Percentiles rank a stretch among this genome's conserved stretches.
phyloP scores from a whole-genome alignment of 371 early-diverging fungal genomes.

The Mucor ambiguus region DNA sequence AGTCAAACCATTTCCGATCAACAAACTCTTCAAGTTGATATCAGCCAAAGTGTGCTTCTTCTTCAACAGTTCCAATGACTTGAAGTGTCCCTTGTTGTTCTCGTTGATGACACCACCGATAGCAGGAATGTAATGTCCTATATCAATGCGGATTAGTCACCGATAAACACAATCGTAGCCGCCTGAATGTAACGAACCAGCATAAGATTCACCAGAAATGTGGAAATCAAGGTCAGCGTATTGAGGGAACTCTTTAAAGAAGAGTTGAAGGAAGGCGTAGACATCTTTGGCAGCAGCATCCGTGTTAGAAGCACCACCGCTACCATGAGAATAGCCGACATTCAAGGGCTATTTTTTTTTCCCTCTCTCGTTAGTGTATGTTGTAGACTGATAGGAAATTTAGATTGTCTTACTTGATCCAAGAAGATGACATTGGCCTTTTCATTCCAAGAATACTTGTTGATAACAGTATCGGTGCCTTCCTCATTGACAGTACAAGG shows the following conservation, averaged over 20 bases:
- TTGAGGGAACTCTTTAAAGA: slow-evolving; percentile 59
- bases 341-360: slow-evolving; percentile 63
- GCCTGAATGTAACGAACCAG: background rate
- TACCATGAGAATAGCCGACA: slow-evolving; percentile 77
- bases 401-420: slow-evolving; percentile 59
- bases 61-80: slow-evolving; percentile 33
- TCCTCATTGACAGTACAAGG: slow-evolving; percentile 71
- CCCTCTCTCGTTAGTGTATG: background rate
- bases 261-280: slow-evolving; percentile 75
- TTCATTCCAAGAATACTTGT: slow-evolving; percentile 73
- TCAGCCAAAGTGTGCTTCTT: slow-evolving; percentile 49
- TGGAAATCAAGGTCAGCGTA: slow-evolving; percentile 66
- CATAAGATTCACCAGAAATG: slow-evolving; percentile 50
- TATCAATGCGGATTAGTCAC: background rate
- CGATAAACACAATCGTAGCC: background rate
- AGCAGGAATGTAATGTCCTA: slow-evolving; percentile 82
- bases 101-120: slow-evolving; percentile 71
- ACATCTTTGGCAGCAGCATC: slow-evolving; percentile 74
- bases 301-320: slow-evolving; percentile 50
- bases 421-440: slow-evolving; percentile 77
- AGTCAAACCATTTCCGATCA: slow-evolving; percentile 93
- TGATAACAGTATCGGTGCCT: slow-evolving; percentile 56
- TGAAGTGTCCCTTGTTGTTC: slow-evolving; percentile 59
- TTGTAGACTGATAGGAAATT: background rate
- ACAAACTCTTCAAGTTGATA: slow-evolving; percentile 76